phyloP scores from a whole-genome alignment of 192 early-diverging fungal species.

The Gonapodya sp. region DNA sequence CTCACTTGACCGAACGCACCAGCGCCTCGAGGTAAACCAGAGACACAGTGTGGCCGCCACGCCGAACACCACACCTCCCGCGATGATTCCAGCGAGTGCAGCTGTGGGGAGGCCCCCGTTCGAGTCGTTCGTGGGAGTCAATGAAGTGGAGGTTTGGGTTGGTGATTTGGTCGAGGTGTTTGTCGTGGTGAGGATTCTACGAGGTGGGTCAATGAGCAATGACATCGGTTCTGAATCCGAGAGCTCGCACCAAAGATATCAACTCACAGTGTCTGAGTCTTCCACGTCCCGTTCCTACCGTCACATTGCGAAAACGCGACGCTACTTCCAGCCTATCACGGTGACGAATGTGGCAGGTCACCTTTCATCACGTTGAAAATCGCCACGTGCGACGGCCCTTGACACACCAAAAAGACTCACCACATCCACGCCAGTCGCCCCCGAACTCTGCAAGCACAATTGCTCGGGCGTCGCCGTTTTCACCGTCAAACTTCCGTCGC shows the following conservation, averaged over 20 bases:
- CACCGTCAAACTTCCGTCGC: not conserved
- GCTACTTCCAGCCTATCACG: not conserved
- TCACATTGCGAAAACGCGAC: not conserved
- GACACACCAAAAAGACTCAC: not conserved
- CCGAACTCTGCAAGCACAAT: not conserved
- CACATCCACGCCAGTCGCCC: not conserved
- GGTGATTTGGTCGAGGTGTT: not conserved
- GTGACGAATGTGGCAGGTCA: not conserved
- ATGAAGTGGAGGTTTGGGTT: not conserved
- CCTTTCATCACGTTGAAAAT: no score
- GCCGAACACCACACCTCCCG: not conserved
- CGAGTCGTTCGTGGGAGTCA: not conserved
- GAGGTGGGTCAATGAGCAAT: not conserved
- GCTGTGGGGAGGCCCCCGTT: not conserved
- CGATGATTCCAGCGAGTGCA: not conserved
- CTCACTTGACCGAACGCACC: not conserved
- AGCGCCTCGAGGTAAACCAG: not conserved
- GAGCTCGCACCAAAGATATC: not conserved
- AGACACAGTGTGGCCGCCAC: not conserved
- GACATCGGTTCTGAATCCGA: not conserved
- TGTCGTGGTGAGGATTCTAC: no score
- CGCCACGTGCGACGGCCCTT: not conserved
- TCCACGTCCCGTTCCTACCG: not conserved
- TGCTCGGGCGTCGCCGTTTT: not conserved
- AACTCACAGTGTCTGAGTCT: not conserved